Evolutionary conservation across 139 green algal genomes (phyloP).

Genomic region (Spirogloea muscicola): DNA sequence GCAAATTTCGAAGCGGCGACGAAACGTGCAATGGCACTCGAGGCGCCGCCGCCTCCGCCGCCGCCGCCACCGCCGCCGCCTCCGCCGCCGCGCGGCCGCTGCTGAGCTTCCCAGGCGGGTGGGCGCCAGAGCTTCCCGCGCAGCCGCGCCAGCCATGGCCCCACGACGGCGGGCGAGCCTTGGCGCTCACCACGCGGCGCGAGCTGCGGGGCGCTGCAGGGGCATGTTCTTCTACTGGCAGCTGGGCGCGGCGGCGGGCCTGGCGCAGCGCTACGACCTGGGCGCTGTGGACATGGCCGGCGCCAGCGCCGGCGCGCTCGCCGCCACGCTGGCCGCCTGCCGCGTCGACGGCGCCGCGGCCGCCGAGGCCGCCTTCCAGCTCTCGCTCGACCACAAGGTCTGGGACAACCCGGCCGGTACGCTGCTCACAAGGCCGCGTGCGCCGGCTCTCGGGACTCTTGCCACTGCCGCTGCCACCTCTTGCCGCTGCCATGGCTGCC

Average conservation of each 20-base stretch:
- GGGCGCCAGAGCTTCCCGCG: no score
- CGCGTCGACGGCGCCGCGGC: conserved; percentile 19
- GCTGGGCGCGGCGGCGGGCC: conserved; percentile 10
- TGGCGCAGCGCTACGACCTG: conserved; percentile 27
- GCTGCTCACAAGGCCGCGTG: neutral
- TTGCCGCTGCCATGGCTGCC: neutral
- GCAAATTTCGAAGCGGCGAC: no score
- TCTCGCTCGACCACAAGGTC: conserved; percentile 17
- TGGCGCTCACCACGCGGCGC: no score
- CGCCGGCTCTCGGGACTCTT: neutral
- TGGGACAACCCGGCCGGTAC: conserved; percentile 33
- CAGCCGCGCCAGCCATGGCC: no score
- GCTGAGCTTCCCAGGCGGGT: no score
- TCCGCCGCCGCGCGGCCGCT: no score
- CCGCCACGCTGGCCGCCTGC: conserved; percentile 33
- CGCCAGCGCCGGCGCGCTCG: conserved; percentile 38
- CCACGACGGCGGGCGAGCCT: no score
- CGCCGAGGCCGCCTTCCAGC: conserved; percentile 32
- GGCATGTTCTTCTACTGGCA: conserved; percentile 51
- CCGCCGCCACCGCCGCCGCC: no score
- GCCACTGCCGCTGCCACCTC: neutral
- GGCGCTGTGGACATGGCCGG: neutral
- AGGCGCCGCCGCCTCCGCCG: no score
- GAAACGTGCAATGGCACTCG: no score
- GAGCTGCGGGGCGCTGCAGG: no score